Conservation (phyloP, 768 basidiomycete species). For the Suillus sp. region DNA sequence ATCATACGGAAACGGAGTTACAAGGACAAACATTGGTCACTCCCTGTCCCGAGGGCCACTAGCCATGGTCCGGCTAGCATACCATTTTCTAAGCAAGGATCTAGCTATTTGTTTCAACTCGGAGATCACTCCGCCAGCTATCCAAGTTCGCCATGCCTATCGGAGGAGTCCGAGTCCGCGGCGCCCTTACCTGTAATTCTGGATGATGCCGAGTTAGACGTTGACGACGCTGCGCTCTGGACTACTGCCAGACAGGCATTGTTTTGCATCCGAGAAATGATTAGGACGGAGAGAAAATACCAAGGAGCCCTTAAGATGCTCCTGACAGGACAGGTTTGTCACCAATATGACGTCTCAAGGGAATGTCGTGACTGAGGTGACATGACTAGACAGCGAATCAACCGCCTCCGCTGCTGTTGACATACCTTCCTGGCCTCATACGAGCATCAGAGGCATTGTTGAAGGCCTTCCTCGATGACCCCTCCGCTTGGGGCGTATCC, state of each 20-base stretch:
- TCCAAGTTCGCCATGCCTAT: too few species aligned
- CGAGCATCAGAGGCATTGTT: constrained; percentile 52
- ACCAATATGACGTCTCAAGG: constrained; percentile 3
- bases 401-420: constrained; percentile 53
- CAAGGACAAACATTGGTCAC: neutral
- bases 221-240: constrained; percentile 36
- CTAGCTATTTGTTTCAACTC: neutral
- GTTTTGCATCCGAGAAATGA: constrained; percentile 49
- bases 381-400: constrained; percentile 37
- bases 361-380: constrained; percentile 8
- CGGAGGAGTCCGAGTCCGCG: neutral
- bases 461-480: constrained; percentile 57
- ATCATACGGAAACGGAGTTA: constrained; percentile 36
- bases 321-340: constrained; percentile 37
- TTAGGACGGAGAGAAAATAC: constrained; percentile 50
- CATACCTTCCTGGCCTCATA: constrained; percentile 54
- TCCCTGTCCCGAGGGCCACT: neutral
- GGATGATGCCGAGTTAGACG: constrained; percentile 14
- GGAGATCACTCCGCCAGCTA: neutral
- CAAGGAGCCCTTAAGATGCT: constrained; percentile 40
- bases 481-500: constrained; percentile 66
- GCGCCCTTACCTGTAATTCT: constrained; percentile 8
- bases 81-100: neutral
- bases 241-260: constrained; percentile 41
- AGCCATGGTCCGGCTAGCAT: neutral